Base-by-base conservation (phyloP, 1,284 basidiomycete genomes). In the Volvariella volvacea region DNA sequence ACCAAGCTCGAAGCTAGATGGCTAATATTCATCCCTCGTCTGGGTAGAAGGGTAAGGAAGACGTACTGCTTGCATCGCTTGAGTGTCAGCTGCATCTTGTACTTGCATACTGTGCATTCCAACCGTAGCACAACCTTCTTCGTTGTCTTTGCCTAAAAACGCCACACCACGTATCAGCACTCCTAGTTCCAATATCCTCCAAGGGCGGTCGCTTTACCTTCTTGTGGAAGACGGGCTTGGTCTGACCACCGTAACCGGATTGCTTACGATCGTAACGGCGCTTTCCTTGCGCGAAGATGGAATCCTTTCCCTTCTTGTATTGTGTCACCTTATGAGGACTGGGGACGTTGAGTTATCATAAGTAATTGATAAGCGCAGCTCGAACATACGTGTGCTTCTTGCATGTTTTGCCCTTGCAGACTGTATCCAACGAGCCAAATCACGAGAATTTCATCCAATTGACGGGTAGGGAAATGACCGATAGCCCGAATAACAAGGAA, bases 201-300 rank as follows among this genome's bases (percentile, higher is more conserved):
- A 4, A 9, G 32, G 32, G 70, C 74, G 56, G 25, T 12, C 12
- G 25, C 25, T 28, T 6, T 52, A 83, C 89, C 84, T 93, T 95
- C 79, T 94, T 98, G 89, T 98, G 95, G 88, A 98, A 98, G 70
- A 98, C 94, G 57, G 96, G 95, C 81, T 99, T 99, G 55, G 95
- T 99, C 80, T 97, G 94, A 78, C 95, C 95, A 89, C 95, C 95
- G 76, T 98, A 99, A 77, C 95, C 95, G 63, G 87, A 88, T 73
- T 96, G 93, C 80, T 96, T 97, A 61, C 90, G 84, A 78, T 97
- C 95, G 76, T 99, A 99, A 80, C 96, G 93, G 65, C 95, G 91
- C 87, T 99, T 99, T 74, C 95, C 96, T 77, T 99, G 93, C 50
- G 92, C 94, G 66, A 88, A 88, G 55, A 93, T 72, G 50, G 92